phyloP scores from a whole-genome alignment of 495 filamentous ascomycete species.

The Tuber brumale region DNA sequence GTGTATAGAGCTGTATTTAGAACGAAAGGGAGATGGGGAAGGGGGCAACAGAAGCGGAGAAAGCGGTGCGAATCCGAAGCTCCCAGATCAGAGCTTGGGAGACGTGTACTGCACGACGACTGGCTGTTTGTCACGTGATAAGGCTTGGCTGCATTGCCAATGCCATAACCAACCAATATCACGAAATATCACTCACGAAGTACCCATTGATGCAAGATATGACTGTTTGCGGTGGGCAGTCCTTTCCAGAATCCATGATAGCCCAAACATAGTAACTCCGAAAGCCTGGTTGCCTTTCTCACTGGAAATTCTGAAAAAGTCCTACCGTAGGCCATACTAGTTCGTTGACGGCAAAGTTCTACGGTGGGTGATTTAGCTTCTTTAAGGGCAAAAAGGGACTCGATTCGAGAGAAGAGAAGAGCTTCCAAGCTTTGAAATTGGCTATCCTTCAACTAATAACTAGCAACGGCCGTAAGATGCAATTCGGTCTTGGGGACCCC shows the following conservation, averaged over 20 bases:
- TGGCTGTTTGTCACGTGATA: not conserved
- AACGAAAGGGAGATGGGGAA: not conserved
- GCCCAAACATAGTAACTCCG: not conserved
- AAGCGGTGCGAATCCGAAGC: not conserved
- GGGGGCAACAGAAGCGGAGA: not conserved
- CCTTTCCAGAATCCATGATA: not conserved
- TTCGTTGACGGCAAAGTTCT: not conserved
- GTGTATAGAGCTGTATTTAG: slow-evolving; percentile 7
- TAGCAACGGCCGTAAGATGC: no score
- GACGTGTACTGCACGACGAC: not conserved
- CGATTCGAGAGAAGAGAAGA: no score
- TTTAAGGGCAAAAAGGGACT: not conserved
- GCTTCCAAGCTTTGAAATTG: not conserved
- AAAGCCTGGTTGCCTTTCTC: no score
- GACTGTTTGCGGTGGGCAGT: not conserved
- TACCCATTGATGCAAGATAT: no score
- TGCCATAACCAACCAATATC: not conserved
- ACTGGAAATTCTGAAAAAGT: not conserved
- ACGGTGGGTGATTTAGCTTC: no score
- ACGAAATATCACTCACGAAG: not conserved
- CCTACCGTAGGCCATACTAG: not conserved
- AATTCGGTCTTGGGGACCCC: not conserved
- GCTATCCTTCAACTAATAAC: not conserved
- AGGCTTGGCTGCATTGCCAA: not conserved
- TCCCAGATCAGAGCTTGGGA: not conserved